These are phyloP conservation scores for peach (Prunus persica) DNA, from an alignment of 306 rosid species.

Conservation along the genomic window Prunus_persica_NCBIv2 NC_034010.1:24523501-24524000, in stretches of 20 bases:
- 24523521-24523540: neutral
- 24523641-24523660: too few species aligned
- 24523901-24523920: neutral
- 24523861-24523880: neutral
- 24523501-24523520: neutral
- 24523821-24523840: conserved; percentile 9
- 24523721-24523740: too few species aligned
- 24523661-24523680: too few species aligned
- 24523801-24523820: neutral
- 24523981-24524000: conserved; percentile 23
- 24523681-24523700: too few species aligned
- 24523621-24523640: too few species aligned
- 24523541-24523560: neutral
- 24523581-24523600: neutral
- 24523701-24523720: too few species aligned
- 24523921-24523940: too few species aligned
- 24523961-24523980: too few species aligned
- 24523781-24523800: too few species aligned
- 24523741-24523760: too few species aligned
- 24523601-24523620: neutral
- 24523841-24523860: neutral
- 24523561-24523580: neutral
- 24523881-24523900: conserved; percentile 17
- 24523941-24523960: too few species aligned
- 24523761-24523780: too few species aligned